These are phyloP conservation scores for Auriscalpium microsporum DNA, from an alignment of 768 basidiomycete species.

Conservation along the genomic window DNA sequence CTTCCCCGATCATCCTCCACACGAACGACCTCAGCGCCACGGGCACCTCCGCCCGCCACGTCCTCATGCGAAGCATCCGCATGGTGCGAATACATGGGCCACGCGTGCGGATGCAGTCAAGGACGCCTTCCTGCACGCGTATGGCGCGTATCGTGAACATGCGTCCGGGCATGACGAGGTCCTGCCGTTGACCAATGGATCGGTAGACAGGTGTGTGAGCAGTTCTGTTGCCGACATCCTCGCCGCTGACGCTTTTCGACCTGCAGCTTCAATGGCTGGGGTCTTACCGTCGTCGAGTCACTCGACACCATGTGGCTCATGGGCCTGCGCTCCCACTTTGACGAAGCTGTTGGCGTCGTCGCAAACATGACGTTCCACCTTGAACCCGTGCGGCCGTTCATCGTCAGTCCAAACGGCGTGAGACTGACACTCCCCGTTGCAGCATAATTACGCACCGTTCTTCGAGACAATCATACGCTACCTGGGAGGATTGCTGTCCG, in stretches of 20 bases:
- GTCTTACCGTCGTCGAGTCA: slow-evolving; percentile 69
- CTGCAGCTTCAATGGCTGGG: slow-evolving; percentile 73
- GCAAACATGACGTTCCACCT: slow-evolving; percentile 41
- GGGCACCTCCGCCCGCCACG: neutral
- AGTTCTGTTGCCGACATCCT: neutral
- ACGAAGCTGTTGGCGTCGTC: slow-evolving; percentile 49
- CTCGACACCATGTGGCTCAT: slow-evolving; percentile 83
- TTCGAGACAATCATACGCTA: slow-evolving; percentile 87
- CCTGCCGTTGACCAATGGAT: slow-evolving; percentile 38
- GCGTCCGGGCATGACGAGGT: slow-evolving; percentile 61
- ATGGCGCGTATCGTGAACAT: slow-evolving; percentile 49
- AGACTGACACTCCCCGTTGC: neutral
- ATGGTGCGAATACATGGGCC: slow-evolving; percentile 32
- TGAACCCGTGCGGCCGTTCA: slow-evolving; percentile 25
- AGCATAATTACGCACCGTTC: slow-evolving; percentile 39
- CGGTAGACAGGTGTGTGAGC: slow-evolving; percentile 41
- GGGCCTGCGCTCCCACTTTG: slow-evolving; percentile 64
- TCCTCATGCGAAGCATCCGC: neutral
- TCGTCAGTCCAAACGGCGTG: neutral
- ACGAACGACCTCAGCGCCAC: slow-evolving; percentile 1
- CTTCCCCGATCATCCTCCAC: neutral
- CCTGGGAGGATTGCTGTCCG: slow-evolving; percentile 70
- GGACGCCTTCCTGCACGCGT: slow-evolving; percentile 57
- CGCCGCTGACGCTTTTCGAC: neutral
- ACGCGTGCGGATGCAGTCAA: slow-evolving; percentile 49